Percentiles rank a stretch among this genome's conserved stretches.
Evolutionary conservation across 305 asterid species (phyloP).

Genomic region (Euphrasia arctica): DNA sequence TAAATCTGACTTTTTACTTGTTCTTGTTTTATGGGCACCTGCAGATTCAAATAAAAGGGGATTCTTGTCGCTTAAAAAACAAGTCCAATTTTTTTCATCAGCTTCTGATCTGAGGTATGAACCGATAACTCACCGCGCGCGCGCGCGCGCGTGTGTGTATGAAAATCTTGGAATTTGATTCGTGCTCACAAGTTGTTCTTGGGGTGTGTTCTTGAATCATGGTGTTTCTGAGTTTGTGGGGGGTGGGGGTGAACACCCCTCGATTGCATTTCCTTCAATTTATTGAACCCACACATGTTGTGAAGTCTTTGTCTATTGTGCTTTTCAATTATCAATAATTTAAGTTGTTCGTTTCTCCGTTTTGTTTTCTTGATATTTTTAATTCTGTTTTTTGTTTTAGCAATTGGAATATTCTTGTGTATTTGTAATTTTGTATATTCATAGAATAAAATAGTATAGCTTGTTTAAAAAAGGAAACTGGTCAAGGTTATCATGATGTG

Average conservation of each 20-base stretch:
- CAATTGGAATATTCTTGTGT: not conserved
- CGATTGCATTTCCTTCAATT: conserved; percentile 19
- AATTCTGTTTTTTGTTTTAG: not conserved
- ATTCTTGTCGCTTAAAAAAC: conserved; percentile 6
- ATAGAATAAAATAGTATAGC: not conserved
- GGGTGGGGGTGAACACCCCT: conserved; percentile 3
- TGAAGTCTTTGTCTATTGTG: conserved; percentile 20
- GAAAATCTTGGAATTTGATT: conserved; percentile 25
- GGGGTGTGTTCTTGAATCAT: not conserved
- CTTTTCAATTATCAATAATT: conserved; percentile 16
- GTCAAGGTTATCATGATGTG: conserved; percentile 26
- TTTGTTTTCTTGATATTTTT: not conserved
- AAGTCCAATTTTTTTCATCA: conserved; percentile 19
- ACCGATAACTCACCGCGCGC: not conserved
- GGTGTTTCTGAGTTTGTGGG: conserved; percentile 18
- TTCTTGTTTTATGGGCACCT: conserved; percentile 18
- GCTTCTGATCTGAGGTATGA: conserved; percentile 38
- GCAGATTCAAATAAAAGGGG: conserved; percentile 23
- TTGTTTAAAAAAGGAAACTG: not conserved
- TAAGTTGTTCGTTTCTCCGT: conserved; percentile 6
- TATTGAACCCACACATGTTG: conserved; percentile 26
- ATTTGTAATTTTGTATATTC: not conserved
- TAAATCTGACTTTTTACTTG: conserved; percentile 14
- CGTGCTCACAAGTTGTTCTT: too few species aligned
- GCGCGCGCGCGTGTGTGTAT: conserved; percentile 9